Evolutionary conservation across 768 basidiomycete species (phyloP).

Genomic region (Lentinula lateritia): DNA sequence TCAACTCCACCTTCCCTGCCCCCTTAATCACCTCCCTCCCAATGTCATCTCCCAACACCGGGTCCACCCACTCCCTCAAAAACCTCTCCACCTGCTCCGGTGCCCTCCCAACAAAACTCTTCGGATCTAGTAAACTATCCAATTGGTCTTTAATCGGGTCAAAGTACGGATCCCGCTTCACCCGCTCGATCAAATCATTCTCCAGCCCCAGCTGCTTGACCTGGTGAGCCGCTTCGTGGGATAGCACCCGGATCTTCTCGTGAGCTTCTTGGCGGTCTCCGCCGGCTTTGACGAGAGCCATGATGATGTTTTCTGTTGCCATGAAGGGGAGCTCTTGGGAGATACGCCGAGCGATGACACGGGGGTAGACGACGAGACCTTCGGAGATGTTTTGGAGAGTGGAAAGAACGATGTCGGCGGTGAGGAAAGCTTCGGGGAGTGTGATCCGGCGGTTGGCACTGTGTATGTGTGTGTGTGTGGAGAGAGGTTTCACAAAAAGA

Average conservation of each 20-base stretch:
- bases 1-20: constrained; percentile 59
- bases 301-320: constrained; percentile 99
- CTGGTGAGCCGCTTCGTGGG: constrained; percentile 90
- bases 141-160: constrained; percentile 79
- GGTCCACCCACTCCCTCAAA: constrained; percentile 79
- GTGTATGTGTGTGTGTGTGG: constrained; percentile 21
- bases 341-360: constrained; percentile 89
- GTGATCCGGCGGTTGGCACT: constrained; percentile 97
- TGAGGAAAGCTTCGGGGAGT: constrained; percentile 94
- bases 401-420: constrained; percentile 93
- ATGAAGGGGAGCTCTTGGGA: constrained; percentile 97
- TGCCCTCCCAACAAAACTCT: constrained; percentile 88
- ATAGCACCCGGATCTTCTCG: constrained; percentile 91
- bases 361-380: constrained; percentile 98
- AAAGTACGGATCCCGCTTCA: constrained; percentile 81
- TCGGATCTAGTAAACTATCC: constrained; percentile 75
- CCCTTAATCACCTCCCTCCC: constrained; percentile 45
- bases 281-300: constrained; percentile 94
- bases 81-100: constrained; percentile 94
- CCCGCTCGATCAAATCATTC: constrained; percentile 92
- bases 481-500: no score
- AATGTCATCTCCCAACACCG: constrained; percentile 64
- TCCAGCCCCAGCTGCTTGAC: constrained; percentile 93
- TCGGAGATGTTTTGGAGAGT: constrained; percentile 96
- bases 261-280: constrained; percentile 97